These are phyloP conservation scores for Ganoderma meredithae DNA, from an alignment of 1,284 basidiomycete genomes.

Conservation along the genomic window DNA sequence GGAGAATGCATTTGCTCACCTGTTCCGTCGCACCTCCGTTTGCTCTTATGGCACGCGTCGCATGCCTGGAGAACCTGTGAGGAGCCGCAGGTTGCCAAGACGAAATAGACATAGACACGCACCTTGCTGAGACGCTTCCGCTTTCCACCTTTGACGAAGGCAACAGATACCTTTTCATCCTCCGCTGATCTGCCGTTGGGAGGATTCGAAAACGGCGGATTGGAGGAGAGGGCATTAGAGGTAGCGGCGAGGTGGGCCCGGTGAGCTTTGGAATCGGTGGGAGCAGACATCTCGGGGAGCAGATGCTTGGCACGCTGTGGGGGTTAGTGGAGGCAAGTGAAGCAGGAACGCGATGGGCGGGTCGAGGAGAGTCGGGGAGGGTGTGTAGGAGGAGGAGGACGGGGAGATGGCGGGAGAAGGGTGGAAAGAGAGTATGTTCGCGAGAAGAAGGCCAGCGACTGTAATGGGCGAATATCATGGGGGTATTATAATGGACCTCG, in stretches of 20 bases:
- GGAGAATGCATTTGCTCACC: conserved; percentile 51
- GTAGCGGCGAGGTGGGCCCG: conserved; percentile 6
- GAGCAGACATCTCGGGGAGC: conserved; percentile 6
- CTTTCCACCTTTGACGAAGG: conserved; percentile 47
- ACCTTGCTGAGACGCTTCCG: conserved; percentile 63
- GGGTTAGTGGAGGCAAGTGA: background rate
- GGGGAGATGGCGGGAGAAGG: conserved; percentile 13
- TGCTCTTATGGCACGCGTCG: conserved; percentile 84
- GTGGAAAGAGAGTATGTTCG: conserved; percentile 19
- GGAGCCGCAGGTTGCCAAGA: conserved; percentile 10
- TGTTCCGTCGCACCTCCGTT: conserved; percentile 83
- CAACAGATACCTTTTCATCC: conserved; percentile 36
- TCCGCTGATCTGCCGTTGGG: conserved; percentile 9
- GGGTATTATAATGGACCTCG: conserved; percentile 12
- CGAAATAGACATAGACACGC: conserved; percentile 20
- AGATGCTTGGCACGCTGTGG: background rate
- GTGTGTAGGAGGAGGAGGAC: background rate
- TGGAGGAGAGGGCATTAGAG: background rate
- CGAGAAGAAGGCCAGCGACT: conserved; percentile 11
- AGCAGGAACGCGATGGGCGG: background rate
- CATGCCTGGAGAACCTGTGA: conserved; percentile 61
- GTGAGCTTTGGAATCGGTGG: conserved; percentile 8
- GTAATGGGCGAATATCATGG: conserved; percentile 21
- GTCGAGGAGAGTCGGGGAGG: background rate
- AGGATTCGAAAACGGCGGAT: background rate